phyloP scores from a whole-genome alignment of 345 rosid genomes.

The Rhizophora mangle region DNA sequence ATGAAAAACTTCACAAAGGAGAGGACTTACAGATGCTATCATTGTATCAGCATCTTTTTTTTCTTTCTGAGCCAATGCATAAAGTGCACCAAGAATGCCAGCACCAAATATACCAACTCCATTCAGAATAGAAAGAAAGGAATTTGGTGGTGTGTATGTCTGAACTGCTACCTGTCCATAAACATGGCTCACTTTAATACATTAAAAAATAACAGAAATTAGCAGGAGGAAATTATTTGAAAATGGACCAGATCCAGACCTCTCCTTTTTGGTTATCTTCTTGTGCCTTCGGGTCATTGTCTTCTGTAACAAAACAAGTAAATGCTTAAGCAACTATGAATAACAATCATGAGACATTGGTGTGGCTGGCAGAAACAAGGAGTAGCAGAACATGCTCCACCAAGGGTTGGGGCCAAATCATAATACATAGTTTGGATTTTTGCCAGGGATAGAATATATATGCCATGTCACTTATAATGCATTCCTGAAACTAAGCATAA shows the following conservation, averaged over 20 bases:
- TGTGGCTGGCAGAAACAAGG: neutral
- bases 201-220: slow-evolving; percentile 4
- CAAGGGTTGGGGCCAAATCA: neutral
- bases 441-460: neutral
- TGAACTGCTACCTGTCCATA: slow-evolving; percentile 41
- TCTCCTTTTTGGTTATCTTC: slow-evolving; percentile 39
- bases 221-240: slow-evolving; percentile 6
- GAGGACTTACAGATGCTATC: slow-evolving; percentile 62
- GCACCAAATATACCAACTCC: slow-evolving; percentile 71
- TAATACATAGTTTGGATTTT: neutral
- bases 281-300: slow-evolving; percentile 30
- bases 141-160: slow-evolving; percentile 45
- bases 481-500: neutral
- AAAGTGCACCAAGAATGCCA: slow-evolving; percentile 82
- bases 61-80: slow-evolving; percentile 67
- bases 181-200: slow-evolving; percentile 11
- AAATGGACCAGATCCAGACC: slow-evolving; percentile 43
- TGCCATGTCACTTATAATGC: neutral
- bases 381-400: neutral
- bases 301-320: slow-evolving; percentile 42
- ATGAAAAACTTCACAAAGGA: neutral
- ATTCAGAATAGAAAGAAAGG: slow-evolving; percentile 63
- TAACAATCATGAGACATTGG: slow-evolving; percentile 4
- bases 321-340: slow-evolving; percentile 16
- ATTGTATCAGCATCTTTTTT: slow-evolving; percentile 46